Evolutionary conservation across 768 basidiomycete genomes (phyloP).

Genomic region (Phaffia tasmanica): DNA sequence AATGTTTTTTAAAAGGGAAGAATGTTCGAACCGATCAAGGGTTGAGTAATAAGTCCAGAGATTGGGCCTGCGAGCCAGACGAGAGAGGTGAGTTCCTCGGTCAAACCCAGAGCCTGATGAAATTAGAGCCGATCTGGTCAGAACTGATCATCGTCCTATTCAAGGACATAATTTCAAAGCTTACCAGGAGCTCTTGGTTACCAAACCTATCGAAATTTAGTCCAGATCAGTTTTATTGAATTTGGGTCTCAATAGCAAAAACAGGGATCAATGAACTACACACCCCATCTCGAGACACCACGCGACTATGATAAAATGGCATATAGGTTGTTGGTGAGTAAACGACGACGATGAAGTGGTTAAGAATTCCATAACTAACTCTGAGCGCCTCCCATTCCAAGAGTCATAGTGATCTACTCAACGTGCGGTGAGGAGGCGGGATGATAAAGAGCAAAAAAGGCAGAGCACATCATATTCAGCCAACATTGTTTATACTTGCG

Average conservation of each 20-base stretch:
- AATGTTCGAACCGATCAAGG: conserved; percentile 64
- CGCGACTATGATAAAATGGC: conserved; percentile 3
- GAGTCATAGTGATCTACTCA: conserved; percentile 23
- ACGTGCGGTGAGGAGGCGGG: not conserved
- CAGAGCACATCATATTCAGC: not conserved
- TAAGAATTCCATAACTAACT: conserved; percentile 3
- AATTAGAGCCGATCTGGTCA: no score
- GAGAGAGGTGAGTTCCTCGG: conserved; percentile 79
- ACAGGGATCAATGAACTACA: not conserved
- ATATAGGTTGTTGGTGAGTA: not conserved
- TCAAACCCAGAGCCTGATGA: conserved; percentile 50
- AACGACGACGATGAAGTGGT: not conserved
- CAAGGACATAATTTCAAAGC: not conserved
- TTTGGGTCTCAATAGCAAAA: not conserved
- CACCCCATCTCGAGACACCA: conserved; percentile 27
- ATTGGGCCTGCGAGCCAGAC: conserved; percentile 80
- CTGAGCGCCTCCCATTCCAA: conserved; percentile 24
- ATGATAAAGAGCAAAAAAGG: not conserved
- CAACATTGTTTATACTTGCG: not conserved
- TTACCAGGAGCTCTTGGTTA: conserved; percentile 18
- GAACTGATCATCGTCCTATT: no score
- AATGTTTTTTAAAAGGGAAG: not conserved
- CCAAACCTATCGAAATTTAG: conserved; percentile 8
- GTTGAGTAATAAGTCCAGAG: conserved; percentile 77
- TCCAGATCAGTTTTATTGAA: no score